Base-by-base conservation (phyloP, 768 basidiomycete species). In the Gautieria morchelliformis region DNA sequence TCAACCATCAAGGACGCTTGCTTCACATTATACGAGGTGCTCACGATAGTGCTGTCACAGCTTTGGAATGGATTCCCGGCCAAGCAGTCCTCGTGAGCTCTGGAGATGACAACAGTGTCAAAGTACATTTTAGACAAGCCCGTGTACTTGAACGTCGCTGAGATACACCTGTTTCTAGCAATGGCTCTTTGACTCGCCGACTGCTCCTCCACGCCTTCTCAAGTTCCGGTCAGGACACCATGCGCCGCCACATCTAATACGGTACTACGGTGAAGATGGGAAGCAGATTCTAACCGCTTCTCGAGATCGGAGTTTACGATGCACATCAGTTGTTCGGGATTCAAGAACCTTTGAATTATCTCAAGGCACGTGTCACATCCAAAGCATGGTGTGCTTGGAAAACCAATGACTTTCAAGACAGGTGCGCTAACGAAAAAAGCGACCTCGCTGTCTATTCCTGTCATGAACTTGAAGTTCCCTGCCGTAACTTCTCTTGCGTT, bases 181-280 rank as follows among this genome's bases (percentile, higher is more conserved):
- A 93, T 98, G 95, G 94, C 67, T 95, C 20, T 94, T 95, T 64
- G 96, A 98, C 65, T 89, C 93, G 0, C 91, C 93, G 0, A 87
- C 89, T 0, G 76, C 87, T 1, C 74, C 89, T 22, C 95, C 96
- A 1, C 80, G 91, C 56, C 74, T 98, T 11, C 78, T 97, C 24
- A 98, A 97, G 74, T 91, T 82, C 68, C 82, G 96, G 47, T 87
- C 91, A 0, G 96, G 96, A 37, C 96, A 99, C 65, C 88, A 88
- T 61, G 78, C 83, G 0, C 93, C 96, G 17, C 93, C 93, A 0
- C 87, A 93, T 66, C 76, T 93, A 19, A 91, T 99, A 50, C 79
- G 94, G 56, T 97, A 92, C 69, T 97, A 96, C 68, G 95, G 94
- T 12, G 84, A 89, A n/a, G 95, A 99, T 65, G 96, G 96, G 3